Evolutionary conservation across 2,329 filamentous ascomycete species (phyloP).

Genomic region (Fusarium agapanthi): DNA sequence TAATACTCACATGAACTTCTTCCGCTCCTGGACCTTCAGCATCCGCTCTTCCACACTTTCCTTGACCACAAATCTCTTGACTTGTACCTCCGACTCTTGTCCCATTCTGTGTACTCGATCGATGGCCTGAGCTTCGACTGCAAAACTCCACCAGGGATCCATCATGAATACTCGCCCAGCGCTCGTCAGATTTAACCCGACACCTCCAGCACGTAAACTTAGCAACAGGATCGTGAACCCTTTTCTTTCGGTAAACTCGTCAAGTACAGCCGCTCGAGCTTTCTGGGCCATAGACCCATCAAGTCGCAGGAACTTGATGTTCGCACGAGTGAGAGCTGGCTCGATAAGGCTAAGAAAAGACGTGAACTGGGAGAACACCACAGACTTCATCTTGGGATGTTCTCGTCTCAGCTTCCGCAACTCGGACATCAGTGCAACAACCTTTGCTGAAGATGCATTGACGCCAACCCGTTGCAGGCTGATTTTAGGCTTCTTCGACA

Average conservation of each 20-base stretch:
- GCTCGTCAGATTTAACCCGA: slow-evolving; percentile 90
- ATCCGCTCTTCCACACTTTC: slow-evolving; percentile 95
- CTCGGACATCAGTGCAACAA: slow-evolving; percentile 79
- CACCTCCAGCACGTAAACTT: slow-evolving; percentile 87
- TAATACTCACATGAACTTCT: slow-evolving; percentile 87
- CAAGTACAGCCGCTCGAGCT: slow-evolving; percentile 78
- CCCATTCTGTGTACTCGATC: slow-evolving; percentile 98
- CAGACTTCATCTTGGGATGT: slow-evolving; percentile 79
- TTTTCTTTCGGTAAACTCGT: slow-evolving; percentile 69
- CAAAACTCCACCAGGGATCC: slow-evolving; percentile 99
- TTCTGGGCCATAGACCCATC: slow-evolving; percentile 93
- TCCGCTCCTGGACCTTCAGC: slow-evolving; percentile 90
- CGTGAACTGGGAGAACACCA: slow-evolving; percentile 97
- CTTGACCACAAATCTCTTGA: slow-evolving; percentile 88
- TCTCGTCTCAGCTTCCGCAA: slow-evolving; percentile 74
- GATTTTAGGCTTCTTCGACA: slow-evolving; percentile 60
- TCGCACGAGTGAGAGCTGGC: slow-evolving; percentile 75
- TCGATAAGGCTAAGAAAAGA: slow-evolving; percentile 94
- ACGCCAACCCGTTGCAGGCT: slow-evolving; percentile 68
- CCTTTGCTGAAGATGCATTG: slow-evolving; percentile 84
- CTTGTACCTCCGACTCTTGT: slow-evolving; percentile 84
- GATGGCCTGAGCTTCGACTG: slow-evolving; percentile 95
- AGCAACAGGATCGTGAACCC: slow-evolving; percentile 81
- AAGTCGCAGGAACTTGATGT: slow-evolving; percentile 84
- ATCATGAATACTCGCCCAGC: slow-evolving; percentile 96